Base-by-base conservation (phyloP, 2,329 filamentous ascomycete genomes). In the Blastomyces parvus region DNA sequence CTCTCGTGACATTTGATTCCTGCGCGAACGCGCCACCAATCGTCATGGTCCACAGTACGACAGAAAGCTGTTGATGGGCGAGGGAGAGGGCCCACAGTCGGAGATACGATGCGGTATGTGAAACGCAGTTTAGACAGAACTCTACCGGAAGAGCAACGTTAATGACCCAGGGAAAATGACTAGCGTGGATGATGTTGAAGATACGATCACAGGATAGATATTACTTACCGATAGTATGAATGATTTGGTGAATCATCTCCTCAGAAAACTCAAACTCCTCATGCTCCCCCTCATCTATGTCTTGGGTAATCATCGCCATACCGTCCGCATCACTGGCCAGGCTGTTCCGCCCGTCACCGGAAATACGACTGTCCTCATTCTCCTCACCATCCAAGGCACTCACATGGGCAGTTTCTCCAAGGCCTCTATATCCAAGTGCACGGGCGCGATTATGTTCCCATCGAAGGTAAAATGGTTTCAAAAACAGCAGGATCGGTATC, bases 51-150 rank as follows among this genome's bases (percentile, higher is more conserved):
- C 94, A 99, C 58, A 99, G 84, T 67, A 99, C 94, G 67, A 92
- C 88, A 59, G 91, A 96, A 65, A 99, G 87, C 83, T 97, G 94
- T 77, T 99, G 94, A 82, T 99, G 94, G 40, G 94, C 94, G 65
- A 99, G 87, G 1, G 94, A 99, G 70, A 99, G 78, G 40, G 94
- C 94, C 94, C 94, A 99, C 55, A 99, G 89, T 82, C 94, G 94
- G 58, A 99, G 88, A 78, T 99, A 99, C 0, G 94, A 99, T 4
- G 94, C 94, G 4, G 95, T 99, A 79, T 99, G 94, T 38, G 94
- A 99, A 67, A 99, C 93, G 76, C 93, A 97, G 82, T 99, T 99
- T 70, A 99, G 84, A 75, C 94, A 99, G 81, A 99, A 99, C 83
- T 99, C 91, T 91, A 69, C 4, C 30, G 40, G 11, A 36, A 36